A percentile compares a stretch with the other conserved stretches of the same genome.
Conservation (phyloP, 352 stramenopile genomes). For the Globisporangium splendens region DNA sequence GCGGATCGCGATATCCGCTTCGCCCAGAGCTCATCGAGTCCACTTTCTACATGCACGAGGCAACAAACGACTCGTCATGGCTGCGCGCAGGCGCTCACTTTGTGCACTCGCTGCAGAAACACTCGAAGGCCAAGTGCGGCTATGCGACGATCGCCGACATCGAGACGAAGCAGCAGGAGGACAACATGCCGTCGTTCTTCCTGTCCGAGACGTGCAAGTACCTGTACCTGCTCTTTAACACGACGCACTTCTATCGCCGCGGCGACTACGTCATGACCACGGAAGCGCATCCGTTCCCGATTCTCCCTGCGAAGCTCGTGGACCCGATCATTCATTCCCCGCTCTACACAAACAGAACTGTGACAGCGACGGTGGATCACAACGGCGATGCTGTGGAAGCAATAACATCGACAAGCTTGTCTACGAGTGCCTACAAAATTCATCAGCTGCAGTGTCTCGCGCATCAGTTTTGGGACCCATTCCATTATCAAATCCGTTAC, state of each 20-base stretch:
- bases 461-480: constrained; percentile 48
- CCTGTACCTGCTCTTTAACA: constrained; percentile 95
- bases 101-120: constrained; percentile 87
- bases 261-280: constrained; percentile 95
- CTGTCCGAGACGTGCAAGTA: constrained; percentile 99
- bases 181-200: constrained; percentile 99
- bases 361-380: too few species aligned
- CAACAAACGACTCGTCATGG: constrained; percentile 83
- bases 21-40: constrained; percentile 98
- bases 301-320: constrained; percentile 50
- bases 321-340: constrained; percentile 27
- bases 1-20: constrained; percentile 86
- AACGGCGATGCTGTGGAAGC: too few species aligned
- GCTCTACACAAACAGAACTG: too few species aligned
- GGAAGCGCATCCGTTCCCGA: constrained; percentile 93
- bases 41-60: constrained; percentile 94
- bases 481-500: constrained; percentile 61
- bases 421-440: constrained; percentile 13
- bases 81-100: constrained; percentile 72
- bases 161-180: constrained; percentile 83
- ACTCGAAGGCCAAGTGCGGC: constrained; percentile 90
- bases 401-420: not conserved
- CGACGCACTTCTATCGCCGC: constrained; percentile 86
- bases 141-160: constrained; percentile 90
- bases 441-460: constrained; percentile 29